Evolutionary conservation across 140 eudicot species (phyloP), one percentile per base, ranked within the genome.

Genomic region (Bidens hawaiensis): DNA sequence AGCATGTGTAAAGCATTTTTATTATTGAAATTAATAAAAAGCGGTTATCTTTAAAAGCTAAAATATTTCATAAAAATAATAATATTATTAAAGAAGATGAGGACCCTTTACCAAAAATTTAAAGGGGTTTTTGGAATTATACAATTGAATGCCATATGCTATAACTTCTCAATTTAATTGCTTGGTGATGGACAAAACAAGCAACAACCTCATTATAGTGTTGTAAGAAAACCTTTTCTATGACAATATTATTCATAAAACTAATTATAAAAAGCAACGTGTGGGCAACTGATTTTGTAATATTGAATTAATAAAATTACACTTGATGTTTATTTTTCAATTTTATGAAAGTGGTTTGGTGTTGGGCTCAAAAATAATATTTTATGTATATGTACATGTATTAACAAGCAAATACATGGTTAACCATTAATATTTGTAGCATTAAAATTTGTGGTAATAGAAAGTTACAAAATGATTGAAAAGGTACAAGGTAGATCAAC

Each of bases 111-210:
- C 79, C 81, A 69, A 69, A 67, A 40, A 36, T 42, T 63, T 76
- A 61, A 82, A 70, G 62, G 75, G 9, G 61, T 60, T 5, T 47
- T 55, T 54, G 75, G 71, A 66, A 53, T 64, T 73, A 73, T 73
- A 63, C 46, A 79, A 65, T 73, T 70, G 57, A 74, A 73, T 76
- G 83, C 85, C 77, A 69, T 71, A 46, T 69, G 71, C 76, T 43
- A 46, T 70, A 59, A 66, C 60, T 66, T 64, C 76, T 23, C 25
- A 66, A 71, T 77, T 66, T 58, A 65, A 65, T 71, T 60, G 75
- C 31, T 51, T 67, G 75, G 54, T 46, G 46, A 54, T 67, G 47
- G 47, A 62, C 68, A 60, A 51, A 41, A 57, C 65, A 62, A 72
- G 70, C 77, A 70, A 77, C 56, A 64, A 50, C 69, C 67, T 16